These are phyloP conservation scores for Phellopilus nigrolimitatus DNA, from an alignment of 1,284 basidiomycete species.

Conservation along the genomic window DNA sequence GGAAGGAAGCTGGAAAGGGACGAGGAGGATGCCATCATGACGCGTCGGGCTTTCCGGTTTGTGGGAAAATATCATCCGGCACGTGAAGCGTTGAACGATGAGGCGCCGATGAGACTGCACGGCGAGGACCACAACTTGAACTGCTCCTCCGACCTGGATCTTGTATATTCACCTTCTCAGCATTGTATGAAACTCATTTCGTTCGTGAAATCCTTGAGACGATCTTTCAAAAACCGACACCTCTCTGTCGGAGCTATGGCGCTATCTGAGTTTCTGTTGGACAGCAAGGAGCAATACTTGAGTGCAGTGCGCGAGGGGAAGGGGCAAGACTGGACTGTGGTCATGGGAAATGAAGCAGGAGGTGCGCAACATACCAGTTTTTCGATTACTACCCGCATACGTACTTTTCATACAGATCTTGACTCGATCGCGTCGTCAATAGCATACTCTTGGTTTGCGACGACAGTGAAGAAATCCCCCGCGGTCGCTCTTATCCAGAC, in stretches of 20 bases:
- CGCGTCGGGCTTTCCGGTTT: too few relatives aligned
- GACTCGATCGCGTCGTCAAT: conserved; percentile 84
- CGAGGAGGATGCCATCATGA: too few relatives aligned
- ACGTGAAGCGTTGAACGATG: too few relatives aligned
- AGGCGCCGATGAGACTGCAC: too few relatives aligned
- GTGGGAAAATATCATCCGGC: too few relatives aligned
- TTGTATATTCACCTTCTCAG: too few relatives aligned
- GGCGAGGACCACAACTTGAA: too few relatives aligned
- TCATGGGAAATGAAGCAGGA: conserved; percentile 91
- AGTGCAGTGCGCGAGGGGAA: conserved; percentile 38
- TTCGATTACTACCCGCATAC: not conserved
- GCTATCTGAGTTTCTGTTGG: conserved; percentile 33
- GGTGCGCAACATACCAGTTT: conserved; percentile 44
- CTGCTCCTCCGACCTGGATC: too few relatives aligned
- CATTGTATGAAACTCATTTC: too few relatives aligned
- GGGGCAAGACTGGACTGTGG: conserved; percentile 68
- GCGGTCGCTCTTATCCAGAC: conserved; percentile 78
- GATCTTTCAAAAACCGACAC: too few relatives aligned
- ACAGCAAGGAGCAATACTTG: conserved; percentile 43
- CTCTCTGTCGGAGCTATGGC: conserved; percentile 2
- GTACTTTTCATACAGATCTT: conserved; percentile 55
- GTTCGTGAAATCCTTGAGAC: too few relatives aligned
- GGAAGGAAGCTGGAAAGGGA: too few relatives aligned
- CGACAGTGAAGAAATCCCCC: conserved; percentile 43
- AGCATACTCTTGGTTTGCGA: conserved; percentile 70